Conservation (phyloP, 306 rosid species). For the Hippophae rhamnoides region DNA sequence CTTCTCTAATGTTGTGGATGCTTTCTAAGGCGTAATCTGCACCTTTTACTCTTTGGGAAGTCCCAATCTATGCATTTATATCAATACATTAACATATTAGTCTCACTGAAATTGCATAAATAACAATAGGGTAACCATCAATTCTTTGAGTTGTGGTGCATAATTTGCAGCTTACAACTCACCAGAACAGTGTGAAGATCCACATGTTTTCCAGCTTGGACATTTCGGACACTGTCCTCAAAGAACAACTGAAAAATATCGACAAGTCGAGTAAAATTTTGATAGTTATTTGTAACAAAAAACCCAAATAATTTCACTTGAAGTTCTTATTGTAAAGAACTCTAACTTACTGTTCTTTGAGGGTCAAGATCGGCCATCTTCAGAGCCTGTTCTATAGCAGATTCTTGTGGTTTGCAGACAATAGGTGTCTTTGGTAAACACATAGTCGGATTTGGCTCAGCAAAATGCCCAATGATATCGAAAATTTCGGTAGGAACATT, state of each 20-base stretch:
- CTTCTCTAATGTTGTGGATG: slow-evolving; percentile 89
- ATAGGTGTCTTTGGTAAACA: slow-evolving; percentile 3
- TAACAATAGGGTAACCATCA: too few relatives aligned
- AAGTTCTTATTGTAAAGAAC: too few relatives aligned
- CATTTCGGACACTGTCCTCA: slow-evolving; percentile 15
- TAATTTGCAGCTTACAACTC: not conserved
- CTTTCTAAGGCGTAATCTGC: slow-evolving; percentile 94
- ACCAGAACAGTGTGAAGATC: slow-evolving; percentile 20
- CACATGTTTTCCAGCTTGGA: slow-evolving; percentile 7
- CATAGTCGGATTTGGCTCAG: not conserved
- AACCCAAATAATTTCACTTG: too few relatives aligned
- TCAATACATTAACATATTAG: too few relatives aligned
- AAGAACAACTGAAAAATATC: slow-evolving; percentile 5
- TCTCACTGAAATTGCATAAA: too few relatives aligned
- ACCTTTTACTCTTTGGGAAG: slow-evolving; percentile 71
- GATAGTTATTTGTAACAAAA: too few relatives aligned
- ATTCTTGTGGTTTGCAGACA: slow-evolving; percentile 14
- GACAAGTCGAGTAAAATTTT: too few relatives aligned
- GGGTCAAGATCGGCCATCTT: slow-evolving; percentile 9
- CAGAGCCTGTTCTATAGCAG: slow-evolving; percentile 11
- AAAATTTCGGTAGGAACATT: slow-evolving; percentile 33
- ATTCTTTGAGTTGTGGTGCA: too few relatives aligned
- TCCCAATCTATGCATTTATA: slow-evolving; percentile 47
- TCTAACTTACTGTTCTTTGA: slow-evolving; percentile 13
- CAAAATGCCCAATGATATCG: slow-evolving; percentile 34